Base-by-base conservation (phyloP, 2,329 filamentous ascomycete species). In the Alternaria gaisen region DNA sequence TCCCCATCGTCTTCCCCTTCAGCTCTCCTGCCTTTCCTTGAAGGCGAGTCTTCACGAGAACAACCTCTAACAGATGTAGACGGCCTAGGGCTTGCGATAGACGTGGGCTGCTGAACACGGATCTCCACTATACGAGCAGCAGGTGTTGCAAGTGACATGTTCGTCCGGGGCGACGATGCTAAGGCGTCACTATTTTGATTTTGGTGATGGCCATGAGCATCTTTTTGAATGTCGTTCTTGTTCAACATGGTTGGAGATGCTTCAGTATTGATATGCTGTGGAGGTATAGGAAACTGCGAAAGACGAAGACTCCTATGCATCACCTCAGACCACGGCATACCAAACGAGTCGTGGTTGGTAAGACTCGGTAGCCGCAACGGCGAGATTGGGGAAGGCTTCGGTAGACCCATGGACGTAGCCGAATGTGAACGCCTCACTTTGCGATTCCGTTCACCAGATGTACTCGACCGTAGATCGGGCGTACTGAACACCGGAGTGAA, bases 291-390 rank as follows among this genome's bases (percentile, higher is more conserved):
- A 24, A 74, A 71, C 9, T 72, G 67, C 7, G 76, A 73, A 11
- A 77, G 62, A 43, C 68, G 72, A 46, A 78, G 70, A 30, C 72
- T 77, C 40, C 76, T 67, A 11, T 64, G 59, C 56, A 75, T 71
- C 4, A 66, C 56, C 22, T 71, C 67, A 18, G 72, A 69, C 75
- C 75, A 78, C 0, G 73, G 53, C 11, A 69, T 41, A 1, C 65
- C 68, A n/a, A 72, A 60, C 1, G 61, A 44, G 42, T 76, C 71
- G 50, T 69, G 28, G 5, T 57, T 63, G 6, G 61, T 66, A 20
- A 78, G 64, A 55, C 72, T 73, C 3, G 76, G 74, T 24, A 78
- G 65, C 41, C 70, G 63, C 14, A 76, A 54, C 14, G 72, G 70
- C 6, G 69, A 69, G 14, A 71, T 54, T 9, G 66, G 63, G 0